These are phyloP conservation scores for Plantago lanceolata DNA, from an alignment of 305 asterid genomes.

Conservation along the genomic window DNA sequence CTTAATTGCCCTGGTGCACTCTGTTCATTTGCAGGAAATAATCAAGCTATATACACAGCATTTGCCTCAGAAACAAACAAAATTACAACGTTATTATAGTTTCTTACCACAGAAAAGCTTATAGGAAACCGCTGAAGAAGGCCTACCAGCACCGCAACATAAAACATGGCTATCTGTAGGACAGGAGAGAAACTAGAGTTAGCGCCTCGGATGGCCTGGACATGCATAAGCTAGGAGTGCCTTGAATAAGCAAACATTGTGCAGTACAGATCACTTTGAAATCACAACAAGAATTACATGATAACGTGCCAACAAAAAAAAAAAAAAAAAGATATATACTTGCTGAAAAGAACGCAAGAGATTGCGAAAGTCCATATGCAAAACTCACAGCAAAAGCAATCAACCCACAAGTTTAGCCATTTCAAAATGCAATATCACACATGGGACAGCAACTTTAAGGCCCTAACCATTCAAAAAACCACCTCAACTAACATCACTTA, in stretches of 20 bases:
- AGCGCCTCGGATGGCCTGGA: conserved; percentile 11
- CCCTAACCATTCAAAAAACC: conserved; percentile 11
- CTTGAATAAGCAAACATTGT: conserved; percentile 7
- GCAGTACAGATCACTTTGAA: not conserved
- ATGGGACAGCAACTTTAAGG: conserved; percentile 16
- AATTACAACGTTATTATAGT: conserved; percentile 1
- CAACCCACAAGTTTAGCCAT: not conserved
- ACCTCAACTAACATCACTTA: conserved; percentile 38
- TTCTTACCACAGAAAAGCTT: conserved; percentile 82
- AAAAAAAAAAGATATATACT: too few relatives aligned
- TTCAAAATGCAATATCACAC: not conserved
- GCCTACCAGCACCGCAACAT: conserved; percentile 86
- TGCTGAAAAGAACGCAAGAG: not conserved
- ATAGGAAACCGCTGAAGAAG: conserved; percentile 90
- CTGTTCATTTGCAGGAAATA: conserved; percentile 41
- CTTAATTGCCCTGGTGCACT: conserved; percentile 81
- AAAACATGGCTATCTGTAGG: conserved; percentile 81
- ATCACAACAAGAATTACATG: not conserved
- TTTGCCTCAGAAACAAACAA: conserved; percentile 14
- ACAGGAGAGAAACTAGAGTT: conserved; percentile 25
- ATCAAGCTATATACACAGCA: conserved; percentile 20
- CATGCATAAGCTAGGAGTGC: conserved; percentile 11
- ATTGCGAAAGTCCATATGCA: too few relatives aligned
- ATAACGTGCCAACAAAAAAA: too few relatives aligned
- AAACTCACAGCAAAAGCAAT: not conserved